A percentile compares a stretch with the other conserved stretches of the same genome.
Conservation (phyloP, 805 yeast genomes). For the Kuraishia cidri region DNA sequence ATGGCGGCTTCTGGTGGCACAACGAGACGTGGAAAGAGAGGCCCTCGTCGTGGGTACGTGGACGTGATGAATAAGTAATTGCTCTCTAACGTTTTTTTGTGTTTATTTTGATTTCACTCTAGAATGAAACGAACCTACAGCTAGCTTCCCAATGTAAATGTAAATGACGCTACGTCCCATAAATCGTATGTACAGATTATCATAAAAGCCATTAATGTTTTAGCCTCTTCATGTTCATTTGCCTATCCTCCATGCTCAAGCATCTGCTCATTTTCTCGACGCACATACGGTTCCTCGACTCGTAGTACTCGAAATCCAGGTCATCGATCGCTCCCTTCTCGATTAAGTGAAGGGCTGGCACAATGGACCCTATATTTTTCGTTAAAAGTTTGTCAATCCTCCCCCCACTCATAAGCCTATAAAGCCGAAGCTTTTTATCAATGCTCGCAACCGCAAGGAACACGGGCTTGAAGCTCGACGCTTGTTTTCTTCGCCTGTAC, state of each 20-base stretch:
- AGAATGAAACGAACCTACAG: too few relatives aligned
- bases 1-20: constrained; percentile 21
- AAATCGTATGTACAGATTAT: background rate
- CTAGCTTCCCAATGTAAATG: too few relatives aligned
- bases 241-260: background rate
- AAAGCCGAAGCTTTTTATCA: constrained; percentile 12
- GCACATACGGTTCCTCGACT: constrained; percentile 3
- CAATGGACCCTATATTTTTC: constrained; percentile 4
- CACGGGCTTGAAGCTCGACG: background rate
- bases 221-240: background rate
- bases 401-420: constrained; percentile 7
- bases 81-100: too few relatives aligned
- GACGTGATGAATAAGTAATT: constrained; percentile 42
- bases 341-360: constrained; percentile 9
- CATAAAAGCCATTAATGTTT: background rate
- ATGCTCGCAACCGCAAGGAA: constrained; percentile 11
- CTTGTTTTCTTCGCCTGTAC: too few relatives aligned
- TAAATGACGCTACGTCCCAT: too few relatives aligned
- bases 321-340: constrained; percentile 1
- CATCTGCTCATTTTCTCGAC: background rate
- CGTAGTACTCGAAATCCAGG: constrained; percentile 9
- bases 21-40: constrained; percentile 39
- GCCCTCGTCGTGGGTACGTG: constrained; percentile 51
- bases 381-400: constrained; percentile 1
- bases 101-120: too few relatives aligned